Conservation (phyloP, 768 basidiomycete genomes). For the Collybiopsis luxurians region DNA sequence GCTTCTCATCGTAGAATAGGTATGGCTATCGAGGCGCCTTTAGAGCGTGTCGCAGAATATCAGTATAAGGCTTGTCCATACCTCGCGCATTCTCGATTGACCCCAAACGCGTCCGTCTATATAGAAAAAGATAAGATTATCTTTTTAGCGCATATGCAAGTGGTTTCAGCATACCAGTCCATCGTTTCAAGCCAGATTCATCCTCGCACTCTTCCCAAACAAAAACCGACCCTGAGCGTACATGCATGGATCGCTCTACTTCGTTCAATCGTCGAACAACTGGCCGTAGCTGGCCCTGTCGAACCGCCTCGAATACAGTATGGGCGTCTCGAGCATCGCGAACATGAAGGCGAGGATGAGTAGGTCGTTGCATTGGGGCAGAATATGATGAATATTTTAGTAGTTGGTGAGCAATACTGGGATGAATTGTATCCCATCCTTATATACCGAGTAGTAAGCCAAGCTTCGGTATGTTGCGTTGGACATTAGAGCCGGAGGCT, state of each 20-base stretch:
- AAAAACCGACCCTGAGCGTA: slow-evolving; percentile 61
- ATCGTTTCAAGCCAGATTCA: slow-evolving; percentile 61
- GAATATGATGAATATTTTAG: no score
- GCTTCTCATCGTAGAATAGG: slow-evolving; percentile 66
- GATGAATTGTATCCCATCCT: no score
- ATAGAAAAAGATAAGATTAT: not conserved
- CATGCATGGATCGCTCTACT: slow-evolving; percentile 50
- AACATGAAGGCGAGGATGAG: slow-evolving; percentile 63
- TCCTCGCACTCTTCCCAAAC: slow-evolving; percentile 72
- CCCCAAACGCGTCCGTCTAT: slow-evolving; percentile 67
- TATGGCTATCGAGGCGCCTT: slow-evolving; percentile 44
- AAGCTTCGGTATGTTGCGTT: slow-evolving; percentile 2
- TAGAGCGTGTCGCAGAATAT: not conserved
- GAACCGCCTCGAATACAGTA: slow-evolving; percentile 63
- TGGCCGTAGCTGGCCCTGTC: slow-evolving; percentile 42
- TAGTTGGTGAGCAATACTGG: no score
- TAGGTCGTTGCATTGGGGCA: slow-evolving; percentile 51
- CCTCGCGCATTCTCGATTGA: slow-evolving; percentile 65
- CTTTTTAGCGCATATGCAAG: not conserved
- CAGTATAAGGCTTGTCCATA: slow-evolving; percentile 14
- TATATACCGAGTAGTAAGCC: not conserved
- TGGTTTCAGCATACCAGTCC: slow-evolving; percentile 43
- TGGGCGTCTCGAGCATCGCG: slow-evolving; percentile 67
- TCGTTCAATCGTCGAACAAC: slow-evolving; percentile 61
- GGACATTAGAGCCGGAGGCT: not conserved